A percentile compares a stretch with the other conserved stretches of the same genome.
Conservation (phyloP, 2,329 filamentous ascomycete genomes). For the Colletotrichum salicis region DNA sequence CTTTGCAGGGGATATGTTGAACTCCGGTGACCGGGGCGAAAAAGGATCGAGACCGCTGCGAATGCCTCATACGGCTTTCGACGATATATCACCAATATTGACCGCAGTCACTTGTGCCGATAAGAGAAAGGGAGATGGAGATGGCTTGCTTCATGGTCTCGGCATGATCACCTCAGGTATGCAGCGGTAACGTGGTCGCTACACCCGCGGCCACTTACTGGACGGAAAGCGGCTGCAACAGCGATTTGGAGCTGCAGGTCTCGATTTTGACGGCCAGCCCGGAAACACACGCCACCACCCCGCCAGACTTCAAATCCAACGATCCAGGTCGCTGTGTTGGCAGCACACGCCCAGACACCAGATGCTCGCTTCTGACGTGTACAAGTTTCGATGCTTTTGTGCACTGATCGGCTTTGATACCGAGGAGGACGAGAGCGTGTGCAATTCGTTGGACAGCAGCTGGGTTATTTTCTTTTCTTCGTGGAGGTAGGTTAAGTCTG, state of each 20-base stretch:
- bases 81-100: slow-evolving; percentile 4
- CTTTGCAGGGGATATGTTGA: background rate
- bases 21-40: background rate
- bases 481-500: background rate
- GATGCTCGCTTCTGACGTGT: slow-evolving; percentile 34
- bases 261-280: slow-evolving; percentile 32
- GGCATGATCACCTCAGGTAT: slow-evolving; percentile 3
- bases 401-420: background rate
- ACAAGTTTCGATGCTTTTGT: slow-evolving; percentile 4
- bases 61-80: background rate
- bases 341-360: slow-evolving; percentile 25
- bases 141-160: slow-evolving; percentile 1
- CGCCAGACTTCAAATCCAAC: slow-evolving; percentile 3
- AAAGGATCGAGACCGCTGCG: background rate
- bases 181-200: slow-evolving; percentile 14
- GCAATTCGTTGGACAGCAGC: background rate
- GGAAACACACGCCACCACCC: slow-evolving; percentile 32
- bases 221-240: slow-evolving; percentile 32
- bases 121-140: background rate
- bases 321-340: slow-evolving; percentile 13
- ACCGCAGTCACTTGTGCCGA: background rate
- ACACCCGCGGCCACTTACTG: slow-evolving; percentile 12
- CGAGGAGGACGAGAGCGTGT: background rate
- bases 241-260: slow-evolving; percentile 36
- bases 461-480: too few species aligned